Base-by-base conservation (phyloP, 768 basidiomycete species). In the Pleurotus tuber-regium region DNA sequence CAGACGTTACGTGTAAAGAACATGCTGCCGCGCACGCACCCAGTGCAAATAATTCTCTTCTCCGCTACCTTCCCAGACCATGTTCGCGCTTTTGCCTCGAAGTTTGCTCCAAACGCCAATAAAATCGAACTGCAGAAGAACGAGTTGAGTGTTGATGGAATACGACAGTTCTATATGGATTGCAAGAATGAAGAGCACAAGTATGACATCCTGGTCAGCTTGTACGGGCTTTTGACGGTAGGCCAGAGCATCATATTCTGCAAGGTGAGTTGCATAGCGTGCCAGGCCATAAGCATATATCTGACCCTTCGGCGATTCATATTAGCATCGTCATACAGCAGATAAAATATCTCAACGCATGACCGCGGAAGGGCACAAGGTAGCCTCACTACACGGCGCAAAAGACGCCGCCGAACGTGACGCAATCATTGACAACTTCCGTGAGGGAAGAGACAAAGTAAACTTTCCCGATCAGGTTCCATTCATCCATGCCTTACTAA, bases 181-280 rank as follows among this genome's bases (percentile, higher is more conserved):
- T 98, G 96, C 72, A 82, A 72, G 65, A 76, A 88, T 63, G 95
- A 91, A 64, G 84, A 91, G 28, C 85, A 92, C 60, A 98, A 98
- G 82, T 98, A 93, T 66, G 94, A 98, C 55, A 91, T 98, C 44
- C 76, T 99, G 38, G 91, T 96, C 28, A 84, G 83, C 47, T 71
- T 99, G 16, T 99, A 99, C 67, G 80, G 83, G 52, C 75, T 97
- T 29, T 74, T 99, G 66, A 96, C 94, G 2, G 88, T 99, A 51
- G 97, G 97, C 0, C 97, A 98, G 69, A 95, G 92, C 66, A 99
- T 99, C 66, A 98, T 99, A 59, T 99, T 99, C 72, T 95, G 93
- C 68, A 86, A 91, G 70, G 94, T 92, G 38, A 47, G 82, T 70
- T 51, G 24, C 1, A 14, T 11, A 10, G 7, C 52, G 28, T n/a